Percentiles rank a stretch among this genome's conserved stretches.
phyloP scores from a whole-genome alignment of 139 green algal genomes.

The Ettlia oleoabundans region DNA sequence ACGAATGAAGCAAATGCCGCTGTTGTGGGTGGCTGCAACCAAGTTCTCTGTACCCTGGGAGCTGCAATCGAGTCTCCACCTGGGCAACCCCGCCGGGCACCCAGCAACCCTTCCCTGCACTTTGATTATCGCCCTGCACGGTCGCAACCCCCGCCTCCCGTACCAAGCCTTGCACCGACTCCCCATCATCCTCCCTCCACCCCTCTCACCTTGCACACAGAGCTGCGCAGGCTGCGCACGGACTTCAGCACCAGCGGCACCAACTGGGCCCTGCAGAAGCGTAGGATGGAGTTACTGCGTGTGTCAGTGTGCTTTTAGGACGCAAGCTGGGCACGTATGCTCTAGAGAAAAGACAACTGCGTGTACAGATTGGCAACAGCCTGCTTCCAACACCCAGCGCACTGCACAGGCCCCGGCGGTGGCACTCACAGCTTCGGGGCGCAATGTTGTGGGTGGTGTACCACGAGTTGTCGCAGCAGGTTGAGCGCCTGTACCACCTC shows the following conservation, averaged over 20 bases:
- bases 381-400: background rate
- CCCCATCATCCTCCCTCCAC: background rate
- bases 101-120: too few relatives aligned
- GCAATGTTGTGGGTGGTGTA: slow-evolving; percentile 34
- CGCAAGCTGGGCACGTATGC: too few relatives aligned
- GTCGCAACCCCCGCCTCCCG: too few relatives aligned
- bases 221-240: slow-evolving; percentile 64
- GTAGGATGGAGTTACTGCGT: too few relatives aligned
- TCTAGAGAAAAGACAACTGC: too few relatives aligned
- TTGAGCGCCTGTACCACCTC: slow-evolving; percentile 29
- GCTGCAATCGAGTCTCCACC: too few relatives aligned
- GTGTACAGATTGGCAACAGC: background rate
- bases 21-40: too few relatives aligned
- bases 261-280: slow-evolving; percentile 26
- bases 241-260: slow-evolving; percentile 57
- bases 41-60: too few relatives aligned
- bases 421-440: slow-evolving; percentile 30
- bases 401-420: background rate
- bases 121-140: too few relatives aligned
- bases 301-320: too few relatives aligned
- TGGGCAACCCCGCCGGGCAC: too few relatives aligned
- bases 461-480: slow-evolving; percentile 43
- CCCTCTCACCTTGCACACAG: slow-evolving; percentile 59
- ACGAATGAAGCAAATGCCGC: too few relatives aligned
- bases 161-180: background rate